Evolutionary conservation across 352 stramenopile species (phyloP), one percentile per base, ranked within the genome.

Genomic region (Globisporangium camurandrum): DNA sequence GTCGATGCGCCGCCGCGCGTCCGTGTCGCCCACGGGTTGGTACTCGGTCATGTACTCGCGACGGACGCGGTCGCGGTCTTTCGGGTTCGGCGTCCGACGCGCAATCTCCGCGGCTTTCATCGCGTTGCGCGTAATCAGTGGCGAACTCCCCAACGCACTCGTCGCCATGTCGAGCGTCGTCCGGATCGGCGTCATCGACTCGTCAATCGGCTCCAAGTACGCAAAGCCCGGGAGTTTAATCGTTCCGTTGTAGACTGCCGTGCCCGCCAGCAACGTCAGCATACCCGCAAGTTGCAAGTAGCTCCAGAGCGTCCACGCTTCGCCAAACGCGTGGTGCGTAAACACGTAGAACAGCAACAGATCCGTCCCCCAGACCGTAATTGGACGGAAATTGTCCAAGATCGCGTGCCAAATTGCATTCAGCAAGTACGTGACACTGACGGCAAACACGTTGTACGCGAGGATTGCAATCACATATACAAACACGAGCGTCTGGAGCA

Each of bases 351-450:
- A 98, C 24, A 98, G 95, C 50, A 97, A 62, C 22, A 99, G 70
- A 71, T 98, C 96, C 14, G 77, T 88, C 19, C 66, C 77, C 94
- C 96, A 98, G 12, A 99, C 93, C 10, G 91, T 97, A 57, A 98
- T 97, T 10, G 94, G 93, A 31, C 93, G 80, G 70, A 98, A 98
- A 62, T 98, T 98, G 78, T 98, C 95, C 12, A 98, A 67, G 64
- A 98, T 99, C 27, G 95, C 96, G 74, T 98, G 95, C 95, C 95
- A 99, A 43, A 99, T 95, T 37, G 87, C 96, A 71, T 97, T 97
- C 30, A 98, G 67, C 52, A 97, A 69, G 52, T 96, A 98, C 36
- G 95, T 98, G 9, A 98, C 93, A 44, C 97, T 92, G 16, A 99
- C 93, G 12, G 93, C 93, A 59, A 98, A 97, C 19, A 98, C 88